Base-by-base conservation (phyloP, 148 eudicot genomes). In the Rheum nobile region DNA sequence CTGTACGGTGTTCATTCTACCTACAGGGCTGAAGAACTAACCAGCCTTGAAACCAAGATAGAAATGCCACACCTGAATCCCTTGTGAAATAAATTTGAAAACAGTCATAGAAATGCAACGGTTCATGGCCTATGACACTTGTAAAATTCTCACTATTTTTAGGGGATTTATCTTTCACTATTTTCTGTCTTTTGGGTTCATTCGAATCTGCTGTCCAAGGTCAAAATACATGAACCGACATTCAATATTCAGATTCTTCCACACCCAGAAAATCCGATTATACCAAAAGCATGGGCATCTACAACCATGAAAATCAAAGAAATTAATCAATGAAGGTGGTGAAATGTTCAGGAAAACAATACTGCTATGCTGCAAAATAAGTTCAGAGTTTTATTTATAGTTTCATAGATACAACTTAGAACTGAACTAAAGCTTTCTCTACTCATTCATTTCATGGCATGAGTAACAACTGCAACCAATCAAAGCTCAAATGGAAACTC, bases 1-100 rank as follows among this genome's bases (percentile, higher is more conserved):
- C 13, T 87, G 3, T 88, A 90, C 74, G 92, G 92, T 72, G 96
- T 90, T 79, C 96, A 88, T 54, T 85, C 92, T 2, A 88, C 92
- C 10, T 90, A 84, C 52, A 77, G 77, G 41, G 87, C 84, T 13
- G 93, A 89, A 75, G 85, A 86, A 78, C 63, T 55, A 59, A 57
- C 10, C 34, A 26, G 16, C 67, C 67, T 57, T 28, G 67, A 57
- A 26, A 57, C 34, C 34, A 57, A 57, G 67, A 57, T 57, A 8
- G 67, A 57, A n/a, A 26, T 57, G 35, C 67, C 67, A 28, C 67
- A 57, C 34, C 65, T 57, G n/a, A n/a, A n/a, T 24, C 65, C 61
- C 26, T 57, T 24, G 65, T 57, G 65, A 52, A 52, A 2, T 44
- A 0, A n/a, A 21, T 52, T 12, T 46, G 16, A 42, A 42, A 35